Percentiles rank a stretch among this genome's conserved stretches.
phyloP scores from a whole-genome alignment of 768 basidiomycete genomes.

The Candolleomyces aberdarensis region DNA sequence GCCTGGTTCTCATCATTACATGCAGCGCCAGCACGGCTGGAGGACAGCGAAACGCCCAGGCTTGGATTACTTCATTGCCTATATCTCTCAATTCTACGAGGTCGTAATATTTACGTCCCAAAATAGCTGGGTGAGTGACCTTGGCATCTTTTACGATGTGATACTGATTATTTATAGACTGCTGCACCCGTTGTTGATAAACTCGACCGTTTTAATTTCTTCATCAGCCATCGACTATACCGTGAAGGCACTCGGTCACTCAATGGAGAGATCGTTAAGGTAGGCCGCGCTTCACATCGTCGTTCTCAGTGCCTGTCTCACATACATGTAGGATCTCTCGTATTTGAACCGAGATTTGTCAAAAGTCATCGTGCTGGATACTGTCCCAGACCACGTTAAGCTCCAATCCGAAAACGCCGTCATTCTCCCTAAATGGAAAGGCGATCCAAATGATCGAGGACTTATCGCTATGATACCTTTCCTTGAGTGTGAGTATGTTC shows the following conservation, averaged over 20 bases:
- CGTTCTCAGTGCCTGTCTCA: not conserved
- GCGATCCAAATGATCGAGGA: conserved; percentile 64
- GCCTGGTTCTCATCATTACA: not conserved
- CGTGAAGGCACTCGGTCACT: conserved; percentile 85
- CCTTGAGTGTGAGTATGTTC: conserved; percentile 69
- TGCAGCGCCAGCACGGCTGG: conserved; percentile 90
- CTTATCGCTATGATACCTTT: conserved; percentile 94
- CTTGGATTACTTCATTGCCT: conserved; percentile 96
- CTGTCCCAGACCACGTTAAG: conserved; percentile 69
- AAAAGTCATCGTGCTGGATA: conserved; percentile 87
- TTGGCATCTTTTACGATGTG: no score
- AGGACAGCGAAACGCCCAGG: conserved; percentile 96
- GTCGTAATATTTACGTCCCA: conserved; percentile 94
- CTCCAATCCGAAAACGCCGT: conserved; percentile 90
- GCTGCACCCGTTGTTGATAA: conserved; percentile 87
- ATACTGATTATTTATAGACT: conserved; percentile 47
- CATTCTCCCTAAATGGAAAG: conserved; percentile 82
- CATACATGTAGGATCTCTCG: conserved; percentile 65
- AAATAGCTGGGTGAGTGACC: conserved; percentile 71
- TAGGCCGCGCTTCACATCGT: conserved; percentile 21
- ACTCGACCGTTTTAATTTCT: conserved; percentile 91
- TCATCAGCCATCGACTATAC: conserved; percentile 86
- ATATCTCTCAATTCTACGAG: conserved; percentile 97
- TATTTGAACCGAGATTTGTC: conserved; percentile 93
- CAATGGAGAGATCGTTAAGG: conserved; percentile 85